Evolutionary conservation across 140 eudicot species (phyloP).

Genomic region (Ambrosia hybrid): DNA sequence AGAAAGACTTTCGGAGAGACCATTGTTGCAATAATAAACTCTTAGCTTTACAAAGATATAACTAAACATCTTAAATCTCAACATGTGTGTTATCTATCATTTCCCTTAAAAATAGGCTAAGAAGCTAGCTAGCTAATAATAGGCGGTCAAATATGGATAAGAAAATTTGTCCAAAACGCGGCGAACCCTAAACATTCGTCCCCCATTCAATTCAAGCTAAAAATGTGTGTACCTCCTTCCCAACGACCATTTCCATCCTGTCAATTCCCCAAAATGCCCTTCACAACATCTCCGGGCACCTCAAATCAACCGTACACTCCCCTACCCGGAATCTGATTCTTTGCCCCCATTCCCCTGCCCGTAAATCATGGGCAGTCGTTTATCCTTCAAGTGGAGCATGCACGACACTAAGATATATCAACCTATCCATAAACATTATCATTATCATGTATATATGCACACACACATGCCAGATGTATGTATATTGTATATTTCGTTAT

Average conservation of each 20-base stretch:
- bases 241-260: slow-evolving; percentile 20
- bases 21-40: no score
- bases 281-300: slow-evolving; percentile 19
- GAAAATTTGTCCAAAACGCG: slow-evolving; percentile 24
- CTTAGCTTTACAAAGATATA: no score
- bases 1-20: no score
- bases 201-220: not conserved
- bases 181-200: slow-evolving; percentile 40
- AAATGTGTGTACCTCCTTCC: slow-evolving; percentile 34
- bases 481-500: not conserved
- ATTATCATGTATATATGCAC: not conserved
- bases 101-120: no score
- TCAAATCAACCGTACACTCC: slow-evolving; percentile 25
- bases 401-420: slow-evolving; percentile 13
- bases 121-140: not conserved
- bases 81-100: no score
- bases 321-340: slow-evolving; percentile 39
- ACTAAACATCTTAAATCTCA: no score
- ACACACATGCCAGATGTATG: not conserved
- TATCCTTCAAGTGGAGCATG: slow-evolving; percentile 23
- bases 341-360: slow-evolving; percentile 37
- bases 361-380: slow-evolving; percentile 38
- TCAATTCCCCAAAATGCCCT: slow-evolving; percentile 29
- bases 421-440: slow-evolving; percentile 23
- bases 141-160: slow-evolving; percentile 4